Conservation (phyloP, 208 protist species). For the Trypanosoma rangeli region DNA sequence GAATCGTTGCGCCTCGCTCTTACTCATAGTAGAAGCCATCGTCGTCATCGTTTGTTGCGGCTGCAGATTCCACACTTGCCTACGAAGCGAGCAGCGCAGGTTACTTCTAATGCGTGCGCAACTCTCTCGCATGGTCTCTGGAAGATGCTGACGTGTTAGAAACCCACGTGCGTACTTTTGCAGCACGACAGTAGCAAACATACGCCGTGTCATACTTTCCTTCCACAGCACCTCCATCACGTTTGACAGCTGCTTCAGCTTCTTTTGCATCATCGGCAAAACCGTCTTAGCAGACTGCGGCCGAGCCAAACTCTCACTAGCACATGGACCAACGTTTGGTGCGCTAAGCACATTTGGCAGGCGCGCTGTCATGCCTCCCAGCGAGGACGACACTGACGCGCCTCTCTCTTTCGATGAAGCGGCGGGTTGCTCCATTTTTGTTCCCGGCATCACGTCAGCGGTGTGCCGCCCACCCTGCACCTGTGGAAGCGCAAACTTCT, state of each 20-base stretch:
- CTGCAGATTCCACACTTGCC: background rate
- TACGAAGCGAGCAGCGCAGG: constrained; percentile 24
- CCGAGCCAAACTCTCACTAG: background rate
- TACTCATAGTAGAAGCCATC: background rate
- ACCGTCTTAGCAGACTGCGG: constrained; percentile 25
- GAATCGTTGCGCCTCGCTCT: background rate
- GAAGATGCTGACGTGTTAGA: constrained; percentile 45
- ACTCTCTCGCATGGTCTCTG: constrained; percentile 29
- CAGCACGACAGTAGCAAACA: constrained; percentile 54
- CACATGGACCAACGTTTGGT: background rate
- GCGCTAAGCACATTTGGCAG: background rate
- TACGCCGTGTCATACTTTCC: constrained; percentile 54
- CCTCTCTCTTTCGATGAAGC: background rate
- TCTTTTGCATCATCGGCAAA: constrained; percentile 74
- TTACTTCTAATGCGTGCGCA: constrained; percentile 47
- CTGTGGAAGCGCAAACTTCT: constrained; percentile 19
- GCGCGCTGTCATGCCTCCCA: constrained; percentile 9
- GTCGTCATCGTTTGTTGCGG: background rate
- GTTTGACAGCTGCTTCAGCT: constrained; percentile 54
- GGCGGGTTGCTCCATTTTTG: background rate
- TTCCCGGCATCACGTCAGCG: background rate
- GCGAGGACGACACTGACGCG: background rate
- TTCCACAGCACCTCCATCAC: constrained; percentile 74
- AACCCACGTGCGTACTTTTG: constrained; percentile 61
- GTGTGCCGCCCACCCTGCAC: background rate